A percentile compares a stretch with the other conserved stretches of the same genome.
These are phyloP conservation scores for Hypoxylon sp. DNA, from an alignment of 2,329 filamentous ascomycete genomes.

Conservation along the genomic window DNA sequence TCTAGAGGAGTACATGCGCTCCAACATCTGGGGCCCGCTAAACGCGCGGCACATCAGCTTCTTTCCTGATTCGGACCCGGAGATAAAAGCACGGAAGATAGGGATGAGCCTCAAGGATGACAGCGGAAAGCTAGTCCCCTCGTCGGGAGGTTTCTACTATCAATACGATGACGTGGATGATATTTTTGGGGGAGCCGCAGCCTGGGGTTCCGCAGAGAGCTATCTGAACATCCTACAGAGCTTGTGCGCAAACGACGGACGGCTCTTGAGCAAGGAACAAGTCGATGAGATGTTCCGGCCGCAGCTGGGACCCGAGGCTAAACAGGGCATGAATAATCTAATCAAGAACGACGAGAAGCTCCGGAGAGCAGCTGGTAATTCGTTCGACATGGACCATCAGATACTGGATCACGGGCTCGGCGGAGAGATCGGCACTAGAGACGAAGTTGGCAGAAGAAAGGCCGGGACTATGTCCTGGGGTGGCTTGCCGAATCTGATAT, in stretches of 20 bases:
- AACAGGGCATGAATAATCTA: constrained; percentile 20
- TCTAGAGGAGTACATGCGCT: constrained; percentile 61
- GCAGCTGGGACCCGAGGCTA: constrained; percentile 28
- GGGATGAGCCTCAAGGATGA: constrained; percentile 30
- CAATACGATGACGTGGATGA: constrained; percentile 18
- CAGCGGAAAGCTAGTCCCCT: constrained; percentile 20
- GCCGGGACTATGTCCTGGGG: constrained; percentile 42
- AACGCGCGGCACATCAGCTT: constrained; percentile 53
- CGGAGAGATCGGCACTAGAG: constrained; percentile 29
- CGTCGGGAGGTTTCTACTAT: constrained; percentile 14
- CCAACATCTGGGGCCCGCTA: constrained; percentile 63
- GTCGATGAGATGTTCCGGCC: constrained; percentile 40
- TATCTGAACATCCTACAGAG: constrained; percentile 33
- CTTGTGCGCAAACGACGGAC: constrained; percentile 37
- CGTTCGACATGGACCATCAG: constrained; percentile 36
- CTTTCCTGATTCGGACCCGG: constrained; percentile 18
- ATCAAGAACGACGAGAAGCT: constrained; percentile 4
- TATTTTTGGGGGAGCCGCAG: constrained; percentile 23
- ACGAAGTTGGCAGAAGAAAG: constrained; percentile 30
- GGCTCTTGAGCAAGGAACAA: constrained; percentile 18
- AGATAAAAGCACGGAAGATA: constrained; percentile 27
- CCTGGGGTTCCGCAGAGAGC: constrained; percentile 29
- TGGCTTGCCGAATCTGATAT: constrained; percentile 41
- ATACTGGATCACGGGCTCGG: constrained; percentile 31
- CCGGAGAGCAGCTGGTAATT: constrained; percentile 18